Conservation (phyloP, 306 rosid species). For the Prunus mongolica region DNA sequence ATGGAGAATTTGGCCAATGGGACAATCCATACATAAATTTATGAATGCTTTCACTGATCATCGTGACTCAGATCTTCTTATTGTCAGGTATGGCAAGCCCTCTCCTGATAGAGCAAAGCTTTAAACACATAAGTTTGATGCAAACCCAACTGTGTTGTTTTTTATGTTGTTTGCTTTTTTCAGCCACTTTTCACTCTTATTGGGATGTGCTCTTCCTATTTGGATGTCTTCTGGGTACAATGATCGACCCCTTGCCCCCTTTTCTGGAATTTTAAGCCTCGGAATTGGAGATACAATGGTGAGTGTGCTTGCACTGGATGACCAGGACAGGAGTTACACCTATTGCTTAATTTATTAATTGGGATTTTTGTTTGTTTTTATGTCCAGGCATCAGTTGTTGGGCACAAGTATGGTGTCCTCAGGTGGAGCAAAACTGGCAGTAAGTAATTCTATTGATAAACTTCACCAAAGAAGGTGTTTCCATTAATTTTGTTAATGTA, state of each 20-base stretch:
- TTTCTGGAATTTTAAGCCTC: slow-evolving; percentile 88
- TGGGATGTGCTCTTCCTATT: slow-evolving; percentile 94
- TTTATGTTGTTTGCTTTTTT: slow-evolving; percentile 20
- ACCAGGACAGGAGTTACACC: background rate
- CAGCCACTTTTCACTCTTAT: slow-evolving; percentile 86
- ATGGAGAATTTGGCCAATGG: slow-evolving; percentile 96
- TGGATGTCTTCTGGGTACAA: slow-evolving; percentile 90
- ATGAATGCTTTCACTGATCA: slow-evolving; percentile 97
- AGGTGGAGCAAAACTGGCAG: slow-evolving; percentile 98
- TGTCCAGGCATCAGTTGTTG: slow-evolving; percentile 92
- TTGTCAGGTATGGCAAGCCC: slow-evolving; percentile 62
- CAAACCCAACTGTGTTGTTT: slow-evolving; percentile 17
- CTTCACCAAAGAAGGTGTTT: background rate
- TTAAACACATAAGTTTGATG: slow-evolving; percentile 10
- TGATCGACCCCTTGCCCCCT: slow-evolving; percentile 90
- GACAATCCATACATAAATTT: slow-evolving; percentile 71
- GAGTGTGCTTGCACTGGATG: slow-evolving; percentile 8
- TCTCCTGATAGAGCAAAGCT: slow-evolving; percentile 4
- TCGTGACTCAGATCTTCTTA: slow-evolving; percentile 90
- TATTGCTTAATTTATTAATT: background rate
- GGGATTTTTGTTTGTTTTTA: background rate
- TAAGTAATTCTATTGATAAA: slow-evolving; percentile 35
- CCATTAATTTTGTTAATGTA: slow-evolving; percentile 3
- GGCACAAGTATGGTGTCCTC: slow-evolving; percentile 89
- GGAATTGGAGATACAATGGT: slow-evolving; percentile 99